Conservation (phyloP, 805 yeast species). For the Kuraishia borneana region DNA sequence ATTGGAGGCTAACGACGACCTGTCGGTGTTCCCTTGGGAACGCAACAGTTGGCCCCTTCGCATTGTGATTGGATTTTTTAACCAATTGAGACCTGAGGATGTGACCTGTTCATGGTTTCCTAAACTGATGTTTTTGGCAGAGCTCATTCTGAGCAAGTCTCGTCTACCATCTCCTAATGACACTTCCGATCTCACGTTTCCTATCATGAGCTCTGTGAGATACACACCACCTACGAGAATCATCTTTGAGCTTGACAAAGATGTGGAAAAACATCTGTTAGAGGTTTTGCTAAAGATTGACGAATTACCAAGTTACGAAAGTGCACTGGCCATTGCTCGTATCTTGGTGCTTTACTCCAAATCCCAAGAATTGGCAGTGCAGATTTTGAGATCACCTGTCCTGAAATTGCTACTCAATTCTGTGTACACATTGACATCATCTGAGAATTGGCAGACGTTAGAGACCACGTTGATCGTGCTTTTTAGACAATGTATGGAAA, state of each 20-base stretch:
- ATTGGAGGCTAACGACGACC: slow-evolving; percentile 11
- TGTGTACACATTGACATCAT: slow-evolving; percentile 22
- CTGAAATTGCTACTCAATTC: slow-evolving; percentile 34
- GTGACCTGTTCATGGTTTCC: slow-evolving; percentile 47
- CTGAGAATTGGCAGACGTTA: slow-evolving; percentile 24
- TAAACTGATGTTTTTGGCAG: slow-evolving; percentile 42
- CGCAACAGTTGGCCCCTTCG: slow-evolving; percentile 9
- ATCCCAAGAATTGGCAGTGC: slow-evolving; percentile 24
- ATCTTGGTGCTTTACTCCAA: slow-evolving; percentile 43
- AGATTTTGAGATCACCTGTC: slow-evolving; percentile 34
- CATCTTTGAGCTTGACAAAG: slow-evolving; percentile 11
- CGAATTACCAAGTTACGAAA: slow-evolving; percentile 26
- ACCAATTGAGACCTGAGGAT: slow-evolving; percentile 24
- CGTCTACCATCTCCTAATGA: slow-evolving; percentile 41
- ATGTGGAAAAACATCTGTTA: slow-evolving; percentile 24
- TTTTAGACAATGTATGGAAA: slow-evolving; percentile 63
- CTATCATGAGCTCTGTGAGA: slow-evolving; percentile 7
- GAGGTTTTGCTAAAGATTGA: slow-evolving; percentile 28
- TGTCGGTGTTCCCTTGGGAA: slow-evolving; percentile 9
- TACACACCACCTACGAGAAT: no score
- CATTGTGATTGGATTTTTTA: slow-evolving; percentile 15
- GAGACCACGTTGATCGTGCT: slow-evolving; percentile 42
- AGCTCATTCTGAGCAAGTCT: slow-evolving; percentile 39
- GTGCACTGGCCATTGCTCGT: slow-evolving; percentile 44
- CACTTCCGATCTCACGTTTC: slow-evolving; percentile 17